Evolutionary conservation across 2,329 filamentous ascomycete genomes (phyloP), one percentile per base, ranked within the genome.

Genomic region (Pleoardoris graminearum): DNA sequence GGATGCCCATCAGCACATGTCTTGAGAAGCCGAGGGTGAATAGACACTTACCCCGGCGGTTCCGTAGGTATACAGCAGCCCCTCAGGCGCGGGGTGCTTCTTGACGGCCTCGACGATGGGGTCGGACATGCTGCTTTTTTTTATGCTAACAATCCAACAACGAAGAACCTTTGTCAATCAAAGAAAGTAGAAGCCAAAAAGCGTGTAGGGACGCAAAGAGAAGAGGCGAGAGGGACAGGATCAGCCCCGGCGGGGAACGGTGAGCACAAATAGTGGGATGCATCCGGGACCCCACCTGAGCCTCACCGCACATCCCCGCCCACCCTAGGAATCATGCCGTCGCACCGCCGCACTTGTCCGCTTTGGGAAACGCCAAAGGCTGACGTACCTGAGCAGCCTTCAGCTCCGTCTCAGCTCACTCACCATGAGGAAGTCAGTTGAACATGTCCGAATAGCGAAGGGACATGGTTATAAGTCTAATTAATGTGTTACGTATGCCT

Each of bases 41-140:
- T 10, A 25, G 5, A 7, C 6, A 77, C 82, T 73, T 77, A 85
- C 83, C 37, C 74, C 74, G 47, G 74, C 74, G 23, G 74, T 76
- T 45, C 74, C 74, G 60, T 76, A 76, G 14, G 70, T 69, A 53
- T 75, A 76, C 10, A 65, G 57, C 16, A 68, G 57, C 0, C 68
- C 69, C 52, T 73, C 65, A 37, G 71, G 70, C 51, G 72, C 69
- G 42, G 72, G 71, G 61, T 74, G 71, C 60, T 69, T 67, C 55
- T 61, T 54, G 39, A 63, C 67, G 44, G 63, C 69, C 36, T 63
- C 64, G 47, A 60, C 65, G 50, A 72, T 68, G 23, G 64, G 50
- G 53, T 69, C 63, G 30, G 67, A 66, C 69, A 72, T 72, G 41
- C 12, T 62, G 55, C 23, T 3, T 14, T 27, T 19, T 25, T 4